These are phyloP conservation scores for Pseudogymnoascus sp. DNA, from an alignment of 2,329 filamentous ascomycete genomes.

Conservation along the genomic window DNA sequence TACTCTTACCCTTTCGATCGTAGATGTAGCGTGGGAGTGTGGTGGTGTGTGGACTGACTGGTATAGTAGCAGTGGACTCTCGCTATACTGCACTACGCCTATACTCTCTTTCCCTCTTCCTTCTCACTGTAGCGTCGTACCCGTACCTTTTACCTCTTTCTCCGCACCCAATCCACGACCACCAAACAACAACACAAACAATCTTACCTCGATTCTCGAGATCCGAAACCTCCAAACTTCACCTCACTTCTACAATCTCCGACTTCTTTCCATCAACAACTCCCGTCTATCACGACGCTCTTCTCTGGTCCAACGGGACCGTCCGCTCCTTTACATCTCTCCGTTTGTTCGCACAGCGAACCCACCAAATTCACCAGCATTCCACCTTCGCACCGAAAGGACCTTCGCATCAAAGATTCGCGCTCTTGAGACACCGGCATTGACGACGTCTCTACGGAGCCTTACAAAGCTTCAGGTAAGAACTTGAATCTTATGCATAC, in stretches of 20 bases:
- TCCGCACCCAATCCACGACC: conserved; percentile 8
- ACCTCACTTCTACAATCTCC: not conserved
- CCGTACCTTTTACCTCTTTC: not conserved
- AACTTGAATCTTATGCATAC: not conserved
- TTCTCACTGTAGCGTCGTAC: not conserved
- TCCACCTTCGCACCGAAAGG: not conserved
- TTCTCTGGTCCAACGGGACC: conserved; percentile 11
- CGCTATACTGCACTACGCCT: not conserved
- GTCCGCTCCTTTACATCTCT: conserved; percentile 11
- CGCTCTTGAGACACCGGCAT: conserved; percentile 7
- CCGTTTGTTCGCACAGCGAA: conserved; percentile 5
- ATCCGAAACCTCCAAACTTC: not conserved
- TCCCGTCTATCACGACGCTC: not conserved
- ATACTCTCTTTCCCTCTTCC: not conserved
- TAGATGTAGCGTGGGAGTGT: not conserved
- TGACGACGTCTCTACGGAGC: conserved; percentile 2
- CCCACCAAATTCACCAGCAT: not conserved
- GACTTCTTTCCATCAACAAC: conserved; percentile 3
- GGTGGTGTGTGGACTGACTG: not conserved
- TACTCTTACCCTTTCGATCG: conserved; percentile 5
- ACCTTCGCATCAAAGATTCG: conserved; percentile 8
- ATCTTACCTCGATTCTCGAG: conserved; percentile 4
- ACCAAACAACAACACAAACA: conserved; percentile 9
- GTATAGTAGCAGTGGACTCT: not conserved
- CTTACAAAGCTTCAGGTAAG: conserved; percentile 1